Evolutionary conservation across 108 stramenopile genomes (phyloP), one percentile per base, ranked within the genome.

Genomic region (Fistulifera pelliculosa): DNA sequence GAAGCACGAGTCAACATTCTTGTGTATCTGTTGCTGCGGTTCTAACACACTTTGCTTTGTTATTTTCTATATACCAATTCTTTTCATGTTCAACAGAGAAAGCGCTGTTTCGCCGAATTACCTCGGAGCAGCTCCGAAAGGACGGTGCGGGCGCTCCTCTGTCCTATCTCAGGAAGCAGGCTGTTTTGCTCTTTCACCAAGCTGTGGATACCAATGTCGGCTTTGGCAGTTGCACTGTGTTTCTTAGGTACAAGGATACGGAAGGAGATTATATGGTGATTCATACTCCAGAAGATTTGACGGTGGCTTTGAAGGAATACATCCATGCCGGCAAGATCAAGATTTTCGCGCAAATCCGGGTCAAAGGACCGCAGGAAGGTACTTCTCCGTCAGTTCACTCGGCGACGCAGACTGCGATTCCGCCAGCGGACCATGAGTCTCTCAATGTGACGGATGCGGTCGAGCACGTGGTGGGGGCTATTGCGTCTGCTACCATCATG

Each of bases 181-280:
- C 31, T 35, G 31, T 35, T 35, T 35, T 35, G 31, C 31, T 35
- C 31, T 35, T 35, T 35, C 31, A 35, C 6, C 3, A 35, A 35
- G 31, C 31, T 35, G 31, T 6, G 8, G 31, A 35, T 35, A 35
- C 31, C 31, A 8, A 35, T 35, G 31, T 35, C 31, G 8, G 8
- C 8, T 8, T 35, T 3, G 31, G 6, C 6, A 6, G 31, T 10
- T 47, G 3, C 44, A 47, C 3, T 21, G 44, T 47, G 3, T 18
- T 5, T 51, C 52, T 79, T 19, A 86, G 76, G 1, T 90, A 90
- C 58, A 66, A 72, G 35, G 89, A 90, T 61, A 72, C 60, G 41
- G 88, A 90, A 44, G 71, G 80, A 14, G 88, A 90, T 59, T 53
- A 41, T 40, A 62, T 90, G 43, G 80, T 74, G 22, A 73, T 90